A percentile compares a stretch with the other conserved stretches of the same genome.
These are phyloP conservation scores for Rhododendron vialii DNA, from an alignment of 148 eudicot genomes.

Conservation along the genomic window DNA sequence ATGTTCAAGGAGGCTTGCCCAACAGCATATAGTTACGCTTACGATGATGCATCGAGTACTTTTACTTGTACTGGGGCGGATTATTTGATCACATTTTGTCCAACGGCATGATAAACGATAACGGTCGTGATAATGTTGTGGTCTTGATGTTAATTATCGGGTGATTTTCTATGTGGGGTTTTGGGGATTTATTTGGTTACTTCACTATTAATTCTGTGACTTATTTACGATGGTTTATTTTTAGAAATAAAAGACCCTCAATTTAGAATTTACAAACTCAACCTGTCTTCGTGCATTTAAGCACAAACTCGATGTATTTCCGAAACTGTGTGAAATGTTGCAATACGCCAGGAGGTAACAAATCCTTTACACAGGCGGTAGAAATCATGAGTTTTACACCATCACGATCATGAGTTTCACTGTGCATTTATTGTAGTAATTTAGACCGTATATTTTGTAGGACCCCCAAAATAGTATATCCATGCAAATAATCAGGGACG, in stretches of 20 bases:
- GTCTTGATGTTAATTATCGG: not conserved
- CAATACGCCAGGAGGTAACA: too few relatives aligned
- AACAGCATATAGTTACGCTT: slow-evolving; percentile 75
- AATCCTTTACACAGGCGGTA: too few relatives aligned
- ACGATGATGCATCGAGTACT: slow-evolving; percentile 78
- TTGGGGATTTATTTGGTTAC: not conserved
- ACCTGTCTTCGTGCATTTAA: not conserved
- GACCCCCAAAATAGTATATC: too few relatives aligned
- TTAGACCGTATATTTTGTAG: too few relatives aligned
- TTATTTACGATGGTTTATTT: not conserved
- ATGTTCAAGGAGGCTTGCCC: slow-evolving; percentile 81
- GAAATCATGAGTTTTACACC: too few relatives aligned
- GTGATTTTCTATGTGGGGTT: not conserved
- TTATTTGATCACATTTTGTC: slow-evolving; percentile 74
- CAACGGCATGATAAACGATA: slow-evolving; percentile 5
- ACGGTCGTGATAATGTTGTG: not conserved
- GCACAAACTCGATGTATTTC: too few relatives aligned
- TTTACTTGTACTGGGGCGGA: slow-evolving; percentile 69
- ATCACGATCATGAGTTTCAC: too few relatives aligned
- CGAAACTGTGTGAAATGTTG: too few relatives aligned
- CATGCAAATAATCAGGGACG: too few relatives aligned
- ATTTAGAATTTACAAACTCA: not conserved
- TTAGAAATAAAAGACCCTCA: not conserved
- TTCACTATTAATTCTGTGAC: not conserved
- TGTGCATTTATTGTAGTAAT: too few relatives aligned